Evolutionary conservation across 2,329 filamentous ascomycete genomes (phyloP).

Genomic region (Aspergillus costaricaensis): DNA sequence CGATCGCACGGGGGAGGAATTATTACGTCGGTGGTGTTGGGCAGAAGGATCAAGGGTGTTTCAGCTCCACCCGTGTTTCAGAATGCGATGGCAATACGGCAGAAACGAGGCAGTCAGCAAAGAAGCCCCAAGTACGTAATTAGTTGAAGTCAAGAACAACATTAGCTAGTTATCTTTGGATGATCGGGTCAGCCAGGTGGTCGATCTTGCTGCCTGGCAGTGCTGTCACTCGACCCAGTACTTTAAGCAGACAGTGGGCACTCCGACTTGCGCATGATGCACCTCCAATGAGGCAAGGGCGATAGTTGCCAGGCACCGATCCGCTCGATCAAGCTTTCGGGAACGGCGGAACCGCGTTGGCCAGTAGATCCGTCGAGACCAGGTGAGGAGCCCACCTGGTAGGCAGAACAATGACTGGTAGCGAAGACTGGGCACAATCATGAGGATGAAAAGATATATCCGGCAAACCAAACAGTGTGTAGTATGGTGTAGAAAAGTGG

Average conservation of each 20-base stretch:
- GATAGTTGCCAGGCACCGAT: neutral
- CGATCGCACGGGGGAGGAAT: neutral
- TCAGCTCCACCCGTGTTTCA: conserved; percentile 3
- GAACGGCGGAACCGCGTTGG: conserved; percentile 5
- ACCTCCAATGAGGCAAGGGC: neutral
- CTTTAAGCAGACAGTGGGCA: neutral
- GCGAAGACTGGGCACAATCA: neutral
- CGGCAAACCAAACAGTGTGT: no score
- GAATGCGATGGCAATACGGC: neutral
- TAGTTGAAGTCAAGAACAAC: neutral
- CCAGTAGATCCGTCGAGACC: neutral
- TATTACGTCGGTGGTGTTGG: conserved; percentile 2
- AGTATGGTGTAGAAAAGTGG: no score
- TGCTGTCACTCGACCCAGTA: neutral
- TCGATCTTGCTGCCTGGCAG: neutral
- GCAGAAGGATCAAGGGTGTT: neutral
- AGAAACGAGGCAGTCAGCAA: neutral
- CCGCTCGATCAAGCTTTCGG: conserved; percentile 7
- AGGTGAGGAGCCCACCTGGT: neutral
- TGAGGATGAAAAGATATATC: neutral
- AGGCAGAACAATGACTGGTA: neutral
- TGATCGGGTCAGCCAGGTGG: neutral
- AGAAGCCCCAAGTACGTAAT: neutral
- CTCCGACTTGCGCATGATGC: no score
- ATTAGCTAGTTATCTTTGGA: neutral